Base-by-base conservation (phyloP, 495 filamentous ascomycete species). In the Tuber melanosporum region DNA sequence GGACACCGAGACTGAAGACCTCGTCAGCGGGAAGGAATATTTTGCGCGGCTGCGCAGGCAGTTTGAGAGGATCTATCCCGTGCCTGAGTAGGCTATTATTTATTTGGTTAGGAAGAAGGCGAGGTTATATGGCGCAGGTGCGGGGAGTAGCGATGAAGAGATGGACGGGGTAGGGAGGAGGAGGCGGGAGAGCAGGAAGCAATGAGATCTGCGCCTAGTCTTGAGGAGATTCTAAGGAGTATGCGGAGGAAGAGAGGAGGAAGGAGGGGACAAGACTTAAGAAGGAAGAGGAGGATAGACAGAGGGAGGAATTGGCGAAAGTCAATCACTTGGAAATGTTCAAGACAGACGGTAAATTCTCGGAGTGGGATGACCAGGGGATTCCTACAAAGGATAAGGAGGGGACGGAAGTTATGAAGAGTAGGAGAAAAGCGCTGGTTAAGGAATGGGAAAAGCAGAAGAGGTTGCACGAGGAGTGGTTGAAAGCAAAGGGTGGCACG, bases 381-480 rank as follows among this genome's bases (percentile, higher is more conserved):
- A 75, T 98, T 71, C 95, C 95, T 15, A 92, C 89, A 5, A 92
- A 89, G 84, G 89, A 93, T 83, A 87, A 87, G 22, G 89, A 90
- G 42, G 95, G 94, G 1, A 89, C 89, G 79, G 93, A 96, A 82
- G 85, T 99, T 42, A 87, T 92, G 41, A 99, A 98, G 87, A 91
- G 88, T 75, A 87, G 88, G 79, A 76, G 76, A 47, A 99, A 98
- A 88, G 96, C 93, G 88, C 83, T 98, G 49, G 90, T 85, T 86
- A 98, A 98, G 87, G 92, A 93, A 42, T 97, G 93, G 93, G 93
- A 97, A 83, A 90, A 86, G 84, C 95, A 98, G 87, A 96, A 92
- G 88, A 97, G 93, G 88, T 80, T 89, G 75, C 92, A 97, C 83
- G 92, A 97, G 32, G 77, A 71, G 47, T 82, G 77, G 77, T 26